These are phyloP conservation scores for Penicillium sp. DNA, from an alignment of 2,329 filamentous ascomycete genomes.

Conservation along the genomic window DNA sequence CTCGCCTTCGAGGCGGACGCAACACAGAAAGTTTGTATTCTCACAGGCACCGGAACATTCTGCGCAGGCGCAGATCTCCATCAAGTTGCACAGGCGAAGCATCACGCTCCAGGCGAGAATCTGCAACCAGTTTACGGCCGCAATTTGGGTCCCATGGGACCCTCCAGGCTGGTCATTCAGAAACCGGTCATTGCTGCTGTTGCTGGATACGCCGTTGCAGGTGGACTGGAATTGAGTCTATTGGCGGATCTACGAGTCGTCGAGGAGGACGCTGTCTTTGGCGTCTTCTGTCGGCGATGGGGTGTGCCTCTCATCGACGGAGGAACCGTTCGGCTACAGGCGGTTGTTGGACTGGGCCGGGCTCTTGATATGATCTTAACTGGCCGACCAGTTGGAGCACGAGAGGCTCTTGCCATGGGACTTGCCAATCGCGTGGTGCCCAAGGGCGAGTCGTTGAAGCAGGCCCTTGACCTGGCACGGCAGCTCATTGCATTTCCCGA, in stretches of 20 bases:
- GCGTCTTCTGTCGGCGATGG: constrained; percentile 53
- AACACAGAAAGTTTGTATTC: constrained; percentile 51
- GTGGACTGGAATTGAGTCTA: constrained; percentile 51
- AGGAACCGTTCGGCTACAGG: constrained; percentile 52
- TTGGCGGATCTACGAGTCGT: constrained; percentile 52
- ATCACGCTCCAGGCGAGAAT: constrained; percentile 12
- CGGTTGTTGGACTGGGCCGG: constrained; percentile 50
- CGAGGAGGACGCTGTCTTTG: constrained; percentile 52
- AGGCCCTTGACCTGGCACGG: constrained; percentile 47
- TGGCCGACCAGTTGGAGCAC: constrained; percentile 46
- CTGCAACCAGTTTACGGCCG: constrained; percentile 34
- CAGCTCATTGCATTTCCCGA: constrained; percentile 50
- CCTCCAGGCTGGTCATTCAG: constrained; percentile 47
- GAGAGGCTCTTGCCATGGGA: constrained; percentile 51
- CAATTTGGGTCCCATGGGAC: constrained; percentile 50
- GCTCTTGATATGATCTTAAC: constrained; percentile 57
- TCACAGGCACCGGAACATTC: constrained; percentile 49
- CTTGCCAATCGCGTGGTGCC: constrained; percentile 52
- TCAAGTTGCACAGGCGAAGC: constrained; percentile 33
- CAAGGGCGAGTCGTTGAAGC: constrained; percentile 48
- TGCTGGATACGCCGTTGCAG: constrained; percentile 52
- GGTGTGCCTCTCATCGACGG: constrained; percentile 52
- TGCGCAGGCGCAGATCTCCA: constrained; percentile 54
- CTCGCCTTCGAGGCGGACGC: constrained; percentile 48
- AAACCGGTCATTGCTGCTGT: constrained; percentile 54